Percentiles rank a stretch among this genome's conserved stretches.
phyloP scores from a whole-genome alignment of 768 basidiomycete species.

The Inosperma sp. region DNA sequence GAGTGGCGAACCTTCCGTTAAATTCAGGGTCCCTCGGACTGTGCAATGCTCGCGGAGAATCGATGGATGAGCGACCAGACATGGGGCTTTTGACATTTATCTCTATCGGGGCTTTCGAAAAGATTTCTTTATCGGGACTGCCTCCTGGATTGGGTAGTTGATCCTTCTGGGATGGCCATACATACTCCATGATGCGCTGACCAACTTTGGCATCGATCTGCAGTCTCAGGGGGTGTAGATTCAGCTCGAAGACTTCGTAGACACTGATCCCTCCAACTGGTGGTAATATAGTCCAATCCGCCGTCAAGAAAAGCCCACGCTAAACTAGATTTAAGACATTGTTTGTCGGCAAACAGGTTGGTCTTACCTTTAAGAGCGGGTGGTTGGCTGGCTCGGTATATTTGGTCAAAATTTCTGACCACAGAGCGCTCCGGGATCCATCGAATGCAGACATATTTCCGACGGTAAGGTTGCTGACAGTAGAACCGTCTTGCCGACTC shows the following conservation, averaged over 20 bases:
- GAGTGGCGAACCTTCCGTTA: slow-evolving; percentile 12
- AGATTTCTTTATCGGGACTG: slow-evolving; percentile 18
- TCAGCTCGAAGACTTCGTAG: slow-evolving; percentile 75
- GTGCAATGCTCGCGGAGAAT: slow-evolving; percentile 42
- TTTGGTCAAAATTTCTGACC: slow-evolving; percentile 85
- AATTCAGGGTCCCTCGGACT: slow-evolving; percentile 11
- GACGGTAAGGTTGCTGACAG: slow-evolving; percentile 69
- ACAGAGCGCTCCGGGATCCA: slow-evolving; percentile 73
- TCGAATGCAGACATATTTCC: slow-evolving; percentile 83
- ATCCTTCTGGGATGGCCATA: slow-evolving; percentile 67
- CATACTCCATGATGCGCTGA: slow-evolving; percentile 78
- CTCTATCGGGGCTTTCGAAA: slow-evolving; percentile 15
- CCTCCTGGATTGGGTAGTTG: slow-evolving; percentile 24
- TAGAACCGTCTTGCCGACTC: slow-evolving; percentile 83
- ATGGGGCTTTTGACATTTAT: slow-evolving; percentile 23
- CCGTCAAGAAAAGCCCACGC: slow-evolving; percentile 69
- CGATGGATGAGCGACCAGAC: slow-evolving; percentile 43
- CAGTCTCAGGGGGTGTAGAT: slow-evolving; percentile 80
- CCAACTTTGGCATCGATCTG: slow-evolving; percentile 85
- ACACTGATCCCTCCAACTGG: slow-evolving; percentile 93
- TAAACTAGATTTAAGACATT: slow-evolving; percentile 24
- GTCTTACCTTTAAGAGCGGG: slow-evolving; percentile 62
- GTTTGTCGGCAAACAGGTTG: not conserved
- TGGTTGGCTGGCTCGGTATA: slow-evolving; percentile 66
- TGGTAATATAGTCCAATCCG: slow-evolving; percentile 78